Base-by-base conservation (phyloP, 805 yeast species). In the Alloascoidea africana region DNA sequence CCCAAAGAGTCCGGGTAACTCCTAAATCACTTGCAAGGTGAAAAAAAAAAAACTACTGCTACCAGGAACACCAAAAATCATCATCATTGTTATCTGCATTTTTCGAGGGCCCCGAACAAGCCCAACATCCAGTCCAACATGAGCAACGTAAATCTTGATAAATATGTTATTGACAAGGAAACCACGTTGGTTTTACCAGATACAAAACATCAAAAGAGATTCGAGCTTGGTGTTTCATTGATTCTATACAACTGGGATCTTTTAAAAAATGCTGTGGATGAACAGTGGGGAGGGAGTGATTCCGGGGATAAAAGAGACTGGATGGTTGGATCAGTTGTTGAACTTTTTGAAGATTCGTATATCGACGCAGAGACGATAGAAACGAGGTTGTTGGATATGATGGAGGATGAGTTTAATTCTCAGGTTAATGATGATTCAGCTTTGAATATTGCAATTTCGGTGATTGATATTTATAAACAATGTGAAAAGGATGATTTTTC, bases 261-360 rank as follows among this genome's bases (percentile, higher is more conserved):
- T 16, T 62, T 91, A 37, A 67, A 71, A 35, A 79, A 82, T 1
- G 98, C 98, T 0, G 97, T 91, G 5, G 93, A 74, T 4, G 85
- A 83, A 54, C 63, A 67, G 18, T 91, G 98, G 97, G 99, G 98
- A 42, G 99, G 98, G 1, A 76, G 95, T 11, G 81, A 83, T 27
- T 78, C 94, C 11, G 73, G 68, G 0, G 96, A 83, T 30, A 91
- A 91, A 56, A 68, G 99, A 51, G 98, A 91, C 54, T 91, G 98
- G 98, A 68, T 89, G 44, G 73, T 83, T 3, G 93, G 84, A 3
- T 61, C 83, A 11, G 72, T 89, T 2, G 70, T 86, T 18, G 96
- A 85, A 27, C 63, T 86, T 38, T 91, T 89, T 51, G 64, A 63
- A 4, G 76, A 69, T 35, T 68, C 63, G 37, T 66, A 70, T 3